Base-by-base conservation (phyloP, 345 rosid species). In the Aquilaria malaccensis region DNA sequence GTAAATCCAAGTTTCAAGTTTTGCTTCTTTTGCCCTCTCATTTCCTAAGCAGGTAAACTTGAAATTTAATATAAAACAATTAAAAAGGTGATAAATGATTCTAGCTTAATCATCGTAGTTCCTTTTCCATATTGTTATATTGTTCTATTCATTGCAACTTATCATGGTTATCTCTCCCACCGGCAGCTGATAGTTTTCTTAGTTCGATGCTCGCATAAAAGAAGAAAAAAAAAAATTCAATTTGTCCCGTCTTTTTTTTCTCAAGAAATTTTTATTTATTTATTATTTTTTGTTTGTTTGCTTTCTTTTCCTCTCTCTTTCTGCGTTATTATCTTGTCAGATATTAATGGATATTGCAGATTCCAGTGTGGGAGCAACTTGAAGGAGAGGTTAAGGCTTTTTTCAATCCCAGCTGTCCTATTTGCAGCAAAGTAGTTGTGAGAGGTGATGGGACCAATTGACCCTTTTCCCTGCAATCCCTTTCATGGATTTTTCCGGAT, bases 391-490 rank as follows among this genome's bases (percentile, higher is more conserved):
- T 37, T 37, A 9, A 37, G 43, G 64, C 60, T 65, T 60, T 75
- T 73, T 70, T 77, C 79, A 65, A 64, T 66, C 76, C 75, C 55
- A 71, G 74, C 77, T 75, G 80, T 73, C 71, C 56, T 63, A 47
- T 64, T 57, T 68, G 63, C 67, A 37, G 82, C 72, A 73, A 67
- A 73, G 72, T 54, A 72, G 82, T 68, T 70, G 75, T 50, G 51
- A 71, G 72, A 32, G 74, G 58, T 11, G 71, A 75, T 75, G 79
- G 80, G 87, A 73, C 84, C 84, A 73, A 58, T 50, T 64, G 77
- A 69, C 80, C 75, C 75, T 59, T 68, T 37, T 37, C 7, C 64
- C 65, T 60, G 58, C 67, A 51, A 14, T 62, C 64, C 63, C 67
- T 62, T 71, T 68, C 67, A 62, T 60, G 60, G 77, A 73, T 72